Conservation (phyloP, 805 yeast genomes). For the Kodamaea jinghongensis region DNA sequence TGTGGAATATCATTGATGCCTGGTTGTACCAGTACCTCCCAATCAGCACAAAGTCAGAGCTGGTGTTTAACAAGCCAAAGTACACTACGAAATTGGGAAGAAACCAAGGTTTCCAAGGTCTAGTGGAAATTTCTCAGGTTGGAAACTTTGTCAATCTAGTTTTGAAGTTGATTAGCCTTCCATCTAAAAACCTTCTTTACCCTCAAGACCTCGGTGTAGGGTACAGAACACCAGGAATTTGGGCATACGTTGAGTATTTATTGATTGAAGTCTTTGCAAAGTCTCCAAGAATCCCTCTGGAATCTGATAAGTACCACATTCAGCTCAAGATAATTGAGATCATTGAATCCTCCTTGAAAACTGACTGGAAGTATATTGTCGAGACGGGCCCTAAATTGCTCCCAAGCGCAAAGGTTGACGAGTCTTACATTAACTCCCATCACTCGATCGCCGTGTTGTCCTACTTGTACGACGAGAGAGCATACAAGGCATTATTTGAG, state of each 20-base stretch:
- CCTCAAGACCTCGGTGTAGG: conserved; percentile 63
- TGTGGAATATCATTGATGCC: conserved; percentile 70
- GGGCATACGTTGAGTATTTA: conserved; percentile 78
- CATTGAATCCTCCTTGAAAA: conserved; percentile 37
- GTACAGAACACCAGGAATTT: conserved; percentile 59
- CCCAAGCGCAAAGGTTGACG: conserved; percentile 6
- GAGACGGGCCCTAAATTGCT: conserved; percentile 37
- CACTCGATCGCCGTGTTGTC: conserved; percentile 68
- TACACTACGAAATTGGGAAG: conserved; percentile 18
- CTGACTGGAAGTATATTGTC: conserved; percentile 46
- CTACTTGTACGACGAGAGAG: conserved; percentile 57
- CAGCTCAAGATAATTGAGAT: conserved; percentile 55
- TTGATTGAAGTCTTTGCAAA: conserved; percentile 63
- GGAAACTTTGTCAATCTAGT: conserved; percentile 63
- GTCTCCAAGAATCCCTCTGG: conserved; percentile 36
- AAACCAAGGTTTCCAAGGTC: conserved; percentile 28
- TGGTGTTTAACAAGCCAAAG: conserved; percentile 15
- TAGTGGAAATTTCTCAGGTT: conserved; percentile 52
- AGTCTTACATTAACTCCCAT: conserved; percentile 51
- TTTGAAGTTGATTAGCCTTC: neutral
- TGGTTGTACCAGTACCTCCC: conserved; percentile 54
- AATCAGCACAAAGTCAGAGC: conserved; percentile 6
- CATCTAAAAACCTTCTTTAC: conserved; percentile 37
- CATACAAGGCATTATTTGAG: conserved; percentile 53
- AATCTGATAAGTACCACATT: conserved; percentile 38